Conservation (phyloP, 345 rosid genomes). For the Hibiscus tridactylites region DNA sequence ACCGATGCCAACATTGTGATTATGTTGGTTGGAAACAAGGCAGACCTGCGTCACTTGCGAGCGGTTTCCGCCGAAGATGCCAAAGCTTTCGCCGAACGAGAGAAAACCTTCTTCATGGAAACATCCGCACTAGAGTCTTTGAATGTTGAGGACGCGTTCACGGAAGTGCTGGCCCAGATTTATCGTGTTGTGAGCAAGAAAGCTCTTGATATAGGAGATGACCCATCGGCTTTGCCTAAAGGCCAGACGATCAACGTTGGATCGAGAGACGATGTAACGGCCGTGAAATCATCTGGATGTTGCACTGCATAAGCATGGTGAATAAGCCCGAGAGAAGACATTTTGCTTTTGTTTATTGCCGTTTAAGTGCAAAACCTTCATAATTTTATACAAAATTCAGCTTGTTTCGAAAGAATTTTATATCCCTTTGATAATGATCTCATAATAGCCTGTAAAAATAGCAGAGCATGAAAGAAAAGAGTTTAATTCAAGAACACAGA, state of each 20-base stretch:
- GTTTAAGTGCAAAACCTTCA: conserved; percentile 5
- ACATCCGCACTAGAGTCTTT: conserved; percentile 81
- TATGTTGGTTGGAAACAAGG: conserved; percentile 91
- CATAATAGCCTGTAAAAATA: neutral
- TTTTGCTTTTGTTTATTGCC: neutral
- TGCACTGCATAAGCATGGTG: conserved; percentile 41
- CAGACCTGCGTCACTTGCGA: conserved; percentile 76
- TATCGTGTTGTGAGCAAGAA: conserved; percentile 73
- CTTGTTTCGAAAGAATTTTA: neutral
- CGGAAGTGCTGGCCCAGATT: conserved; percentile 73
- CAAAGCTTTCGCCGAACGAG: conserved; percentile 57
- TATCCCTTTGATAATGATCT: neutral
- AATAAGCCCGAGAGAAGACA: neutral
- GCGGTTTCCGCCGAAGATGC: conserved; percentile 72
- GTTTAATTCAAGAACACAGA: neutral
- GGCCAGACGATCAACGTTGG: conserved; percentile 73
- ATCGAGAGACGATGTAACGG: conserved; percentile 68
- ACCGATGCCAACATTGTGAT: conserved; percentile 79
- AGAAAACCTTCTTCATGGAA: conserved; percentile 73
- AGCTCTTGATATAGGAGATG: conserved; percentile 75
- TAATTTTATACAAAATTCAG: neutral
- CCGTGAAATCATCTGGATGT: conserved; percentile 69
- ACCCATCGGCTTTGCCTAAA: conserved; percentile 74
- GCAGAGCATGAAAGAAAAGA: neutral
- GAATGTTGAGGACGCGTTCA: conserved; percentile 79